Base-by-base conservation (phyloP, 805 yeast species). In the Metschnikowia corniflorae region DNA sequence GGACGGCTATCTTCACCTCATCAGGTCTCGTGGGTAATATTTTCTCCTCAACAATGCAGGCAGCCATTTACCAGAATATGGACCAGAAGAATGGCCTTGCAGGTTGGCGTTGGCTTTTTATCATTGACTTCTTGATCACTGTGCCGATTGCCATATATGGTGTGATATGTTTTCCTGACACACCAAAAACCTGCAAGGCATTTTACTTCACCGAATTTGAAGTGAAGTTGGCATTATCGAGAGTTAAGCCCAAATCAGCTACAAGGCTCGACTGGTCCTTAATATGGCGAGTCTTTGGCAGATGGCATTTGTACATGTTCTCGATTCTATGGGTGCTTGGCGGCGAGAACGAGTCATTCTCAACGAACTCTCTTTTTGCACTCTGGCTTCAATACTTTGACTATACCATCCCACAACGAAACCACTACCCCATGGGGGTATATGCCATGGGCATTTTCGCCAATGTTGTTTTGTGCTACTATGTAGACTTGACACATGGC, bases 51-150 rank as follows among this genome's bases (percentile, higher is more conserved):
- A 68, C 48, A n/a, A 66, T 77, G 71, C 82, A 77, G 50, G 69
- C 71, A n/a, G 73, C 76, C 2, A 75, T 76, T 24, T 69, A 67
- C 47, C 57, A 53, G 14, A 64, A 65, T 44, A 60, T 76, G 65
- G 55, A 71, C 45, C 72, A 75, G 37, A 53, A 46, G 15, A 54
- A 46, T 10, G 70, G 75, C 5, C 22, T 70, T 60, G 63, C 57
- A 17, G 76, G 78, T 21, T 81, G 87, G 87, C 65, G 72, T 33
- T 82, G 81, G 78, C 60, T 81, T 16, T 82, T 81, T 45, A 51
- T 82, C 16, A 66, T 82, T 36, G 85, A 80, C 53, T 87, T 87
- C 7, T 36, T 71, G 5, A 50, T 78, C 31, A 79, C 87, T 1
- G 54, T 79, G 4, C 16, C 54, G 2, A 65, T 82, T 46, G 87